phyloP scores from a whole-genome alignment of 1,139 yeast species.

The Hansenula sp. region DNA sequence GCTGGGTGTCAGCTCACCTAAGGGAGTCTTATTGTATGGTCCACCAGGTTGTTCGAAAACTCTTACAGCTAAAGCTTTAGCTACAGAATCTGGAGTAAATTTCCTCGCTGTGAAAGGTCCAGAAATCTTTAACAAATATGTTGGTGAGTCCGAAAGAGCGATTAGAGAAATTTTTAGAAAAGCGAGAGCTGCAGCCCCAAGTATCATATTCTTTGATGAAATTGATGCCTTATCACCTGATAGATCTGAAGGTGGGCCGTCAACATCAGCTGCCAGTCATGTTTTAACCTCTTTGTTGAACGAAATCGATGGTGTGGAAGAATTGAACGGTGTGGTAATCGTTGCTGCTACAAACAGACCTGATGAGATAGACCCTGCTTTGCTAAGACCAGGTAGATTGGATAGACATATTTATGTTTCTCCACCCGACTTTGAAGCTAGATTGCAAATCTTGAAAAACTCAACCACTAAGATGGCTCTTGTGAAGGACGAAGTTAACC shows the following conservation, averaged over 20 bases:
- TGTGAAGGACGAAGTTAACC: slow-evolving; percentile 37
- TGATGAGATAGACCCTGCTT: slow-evolving; percentile 85
- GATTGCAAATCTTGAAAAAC: slow-evolving; percentile 70
- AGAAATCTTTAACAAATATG: slow-evolving; percentile 88
- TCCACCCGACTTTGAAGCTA: slow-evolving; percentile 82
- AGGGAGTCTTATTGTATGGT: slow-evolving; percentile 86
- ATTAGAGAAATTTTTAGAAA: slow-evolving; percentile 86
- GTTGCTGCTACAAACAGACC: slow-evolving; percentile 97
- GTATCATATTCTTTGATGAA: slow-evolving; percentile 91
- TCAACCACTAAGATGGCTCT: slow-evolving; percentile 54
- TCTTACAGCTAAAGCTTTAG: slow-evolving; percentile 88
- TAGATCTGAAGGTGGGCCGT: slow-evolving; percentile 56
- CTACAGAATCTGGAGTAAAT: slow-evolving; percentile 91
- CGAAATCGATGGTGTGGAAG: slow-evolving; percentile 96
- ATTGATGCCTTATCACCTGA: slow-evolving; percentile 87
- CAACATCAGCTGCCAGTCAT: slow-evolving; percentile 74
- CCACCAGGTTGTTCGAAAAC: slow-evolving; percentile 98
- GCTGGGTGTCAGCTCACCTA: slow-evolving; percentile 86
- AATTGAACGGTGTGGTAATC: slow-evolving; percentile 84
- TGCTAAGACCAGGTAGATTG: slow-evolving; percentile 89
- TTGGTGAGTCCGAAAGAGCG: slow-evolving; percentile 90
- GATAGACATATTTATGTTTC: slow-evolving; percentile 90
- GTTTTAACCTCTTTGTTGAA: slow-evolving; percentile 86
- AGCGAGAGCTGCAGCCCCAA: slow-evolving; percentile 91
- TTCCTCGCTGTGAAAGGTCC: slow-evolving; percentile 96